Base-by-base conservation (phyloP, 140 eudicot genomes). In the Stevia rebaudiana region DNA sequence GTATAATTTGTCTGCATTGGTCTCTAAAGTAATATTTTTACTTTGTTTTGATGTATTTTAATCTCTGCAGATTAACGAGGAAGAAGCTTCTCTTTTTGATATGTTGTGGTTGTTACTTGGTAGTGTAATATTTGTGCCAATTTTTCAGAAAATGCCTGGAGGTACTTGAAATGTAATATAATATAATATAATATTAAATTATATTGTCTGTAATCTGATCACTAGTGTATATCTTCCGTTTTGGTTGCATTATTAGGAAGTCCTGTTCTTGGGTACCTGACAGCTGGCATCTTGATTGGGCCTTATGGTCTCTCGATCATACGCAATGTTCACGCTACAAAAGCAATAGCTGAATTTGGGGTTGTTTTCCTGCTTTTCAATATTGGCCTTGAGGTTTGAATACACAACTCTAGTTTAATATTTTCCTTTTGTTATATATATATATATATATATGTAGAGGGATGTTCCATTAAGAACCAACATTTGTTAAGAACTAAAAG, bases 291-390 rank as follows among this genome's bases (percentile, higher is more conserved):
- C 76, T 83, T 92, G 80, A 92, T 92, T 65, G 98, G 98, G 70
- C 98, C 98, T 51, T 92, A 92, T 52, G 98, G 98, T 58, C 83
- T 92, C 70, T 92, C 98, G 56, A 92, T 92, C 65, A 92, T 92
- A 46, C 98, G 82, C 48, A 72, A 92, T 78, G 96, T 92, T 53
- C 98, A 92, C 76, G 98, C 84, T 15, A 92, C 98, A 48, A 92
- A 92, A 80, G 97, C 98, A 36, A 92, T 92, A 76, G 98, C 98
- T 67, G 98, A 92, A 80, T 92, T 92, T 74, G 98, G 98, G 36
- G 98, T 92, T 62, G 98, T 92, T 48, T 92, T 92, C 79, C 83
- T 92, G 82, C 85, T 92, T 77, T 92, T 92, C 44, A 92, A 92
- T 70, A 92, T 92, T 63, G 98, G 98, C 55, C 96, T 92, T 68